Evolutionary conservation across 2,329 filamentous ascomycete species (phyloP).

Genomic region (Aspergillus novoparasiticus): DNA sequence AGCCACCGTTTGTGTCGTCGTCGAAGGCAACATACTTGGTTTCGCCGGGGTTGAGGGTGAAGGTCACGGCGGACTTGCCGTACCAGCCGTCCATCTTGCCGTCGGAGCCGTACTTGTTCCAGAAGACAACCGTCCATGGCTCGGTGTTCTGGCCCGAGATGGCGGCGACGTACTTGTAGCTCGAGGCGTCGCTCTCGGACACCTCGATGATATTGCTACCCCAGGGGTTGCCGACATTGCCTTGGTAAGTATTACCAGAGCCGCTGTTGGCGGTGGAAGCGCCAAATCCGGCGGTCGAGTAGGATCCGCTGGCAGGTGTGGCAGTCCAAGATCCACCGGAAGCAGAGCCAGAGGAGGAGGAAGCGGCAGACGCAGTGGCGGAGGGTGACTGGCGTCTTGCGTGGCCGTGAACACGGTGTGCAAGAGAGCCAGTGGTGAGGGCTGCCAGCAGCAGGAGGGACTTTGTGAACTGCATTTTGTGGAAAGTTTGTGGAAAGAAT

Average conservation of each 20-base stretch:
- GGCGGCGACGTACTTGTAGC: slow-evolving; percentile 42
- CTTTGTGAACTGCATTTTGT: slow-evolving; percentile 33
- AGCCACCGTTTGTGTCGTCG: slow-evolving; percentile 39
- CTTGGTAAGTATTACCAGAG: slow-evolving; percentile 34
- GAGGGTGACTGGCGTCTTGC: slow-evolving; percentile 20
- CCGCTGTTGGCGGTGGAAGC: slow-evolving; percentile 25
- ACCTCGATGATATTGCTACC: slow-evolving; percentile 46
- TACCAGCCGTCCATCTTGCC: slow-evolving; percentile 40
- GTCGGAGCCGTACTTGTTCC: slow-evolving; percentile 42
- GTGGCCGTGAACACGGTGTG: slow-evolving; percentile 20
- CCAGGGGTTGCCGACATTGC: slow-evolving; percentile 43
- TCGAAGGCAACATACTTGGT: slow-evolving; percentile 42
- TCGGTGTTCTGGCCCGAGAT: slow-evolving; percentile 36
- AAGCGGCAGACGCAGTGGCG: slow-evolving; percentile 11
- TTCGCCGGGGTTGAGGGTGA: slow-evolving; percentile 36
- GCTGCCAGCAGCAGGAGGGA: slow-evolving; percentile 36
- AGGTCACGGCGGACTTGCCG: slow-evolving; percentile 34
- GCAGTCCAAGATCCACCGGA: slow-evolving; percentile 24
- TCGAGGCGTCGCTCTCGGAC: slow-evolving; percentile 28
- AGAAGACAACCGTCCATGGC: slow-evolving; percentile 41
- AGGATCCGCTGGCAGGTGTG: slow-evolving; percentile 24
- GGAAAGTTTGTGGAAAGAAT: slow-evolving; percentile 10
- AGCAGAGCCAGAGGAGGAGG: slow-evolving; percentile 9
- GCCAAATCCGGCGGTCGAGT: slow-evolving; percentile 39
- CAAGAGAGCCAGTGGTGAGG: slow-evolving; percentile 27